These are phyloP conservation scores for Euphorbia pulcherrima DNA, from an alignment of 345 rosid species.

Conservation along the genomic window DNA sequence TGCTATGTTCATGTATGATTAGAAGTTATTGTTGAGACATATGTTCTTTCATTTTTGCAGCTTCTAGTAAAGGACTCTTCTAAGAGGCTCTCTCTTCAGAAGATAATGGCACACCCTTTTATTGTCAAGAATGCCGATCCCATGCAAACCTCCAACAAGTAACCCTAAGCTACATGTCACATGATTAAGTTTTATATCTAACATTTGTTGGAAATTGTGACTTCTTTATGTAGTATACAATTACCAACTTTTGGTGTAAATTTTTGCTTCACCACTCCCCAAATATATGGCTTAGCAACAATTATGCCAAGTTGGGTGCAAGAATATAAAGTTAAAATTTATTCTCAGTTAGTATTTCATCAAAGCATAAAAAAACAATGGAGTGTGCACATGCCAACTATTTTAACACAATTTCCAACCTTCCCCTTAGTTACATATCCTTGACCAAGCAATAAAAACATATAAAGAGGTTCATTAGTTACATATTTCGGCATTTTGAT, in stretches of 20 bases:
- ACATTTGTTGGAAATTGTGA: background rate
- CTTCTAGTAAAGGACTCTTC: constrained; percentile 85
- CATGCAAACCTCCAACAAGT: constrained; percentile 41
- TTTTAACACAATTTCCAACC: background rate
- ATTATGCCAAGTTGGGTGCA: background rate
- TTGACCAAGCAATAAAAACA: background rate
- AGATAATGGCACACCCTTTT: constrained; percentile 89
- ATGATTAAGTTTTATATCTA: constrained; percentile 9
- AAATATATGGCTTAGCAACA: background rate
- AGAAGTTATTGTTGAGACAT: background rate
- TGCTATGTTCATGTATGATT: background rate
- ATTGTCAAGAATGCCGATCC: constrained; percentile 76
- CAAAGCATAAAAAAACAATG: no score
- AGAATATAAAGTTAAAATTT: no score
- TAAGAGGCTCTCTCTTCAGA: constrained; percentile 70
- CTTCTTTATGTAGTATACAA: background rate
- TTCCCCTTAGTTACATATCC: background rate
- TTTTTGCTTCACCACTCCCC: background rate
- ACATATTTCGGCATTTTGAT: background rate
- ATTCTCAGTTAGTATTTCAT: background rate
- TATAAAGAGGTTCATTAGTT: background rate
- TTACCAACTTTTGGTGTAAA: background rate
- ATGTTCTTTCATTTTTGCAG: constrained; percentile 39
- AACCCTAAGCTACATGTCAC: background rate
- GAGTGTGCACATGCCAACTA: no score